phyloP scores from a whole-genome alignment of 208 protist species.

The Wallacemonas sp. region DNA sequence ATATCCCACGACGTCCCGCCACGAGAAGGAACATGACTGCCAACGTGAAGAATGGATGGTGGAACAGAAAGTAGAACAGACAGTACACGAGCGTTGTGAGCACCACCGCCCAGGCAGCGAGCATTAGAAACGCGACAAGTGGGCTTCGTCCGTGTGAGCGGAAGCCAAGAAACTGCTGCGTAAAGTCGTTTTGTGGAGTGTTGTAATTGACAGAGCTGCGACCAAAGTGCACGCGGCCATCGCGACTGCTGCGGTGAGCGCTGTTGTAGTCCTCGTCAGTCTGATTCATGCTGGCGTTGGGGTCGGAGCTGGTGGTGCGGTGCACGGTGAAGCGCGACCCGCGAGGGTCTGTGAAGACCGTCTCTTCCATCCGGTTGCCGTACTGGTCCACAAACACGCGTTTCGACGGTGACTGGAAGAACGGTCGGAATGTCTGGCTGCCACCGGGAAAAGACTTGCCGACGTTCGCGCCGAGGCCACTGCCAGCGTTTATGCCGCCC shows the following conservation, averaged over 20 bases:
- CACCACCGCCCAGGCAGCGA: slow-evolving; percentile 62
- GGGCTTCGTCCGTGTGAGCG: slow-evolving; percentile 73
- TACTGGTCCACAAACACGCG: slow-evolving; percentile 64
- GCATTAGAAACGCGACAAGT: slow-evolving; percentile 64
- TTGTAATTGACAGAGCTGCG: slow-evolving; percentile 49
- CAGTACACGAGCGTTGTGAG: slow-evolving; percentile 55
- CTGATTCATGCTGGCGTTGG: slow-evolving; percentile 75
- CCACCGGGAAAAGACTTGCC: slow-evolving; percentile 34
- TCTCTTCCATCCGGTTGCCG: slow-evolving; percentile 87
- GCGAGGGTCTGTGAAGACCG: slow-evolving; percentile 61
- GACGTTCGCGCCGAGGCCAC: slow-evolving; percentile 33
- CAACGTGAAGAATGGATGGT: slow-evolving; percentile 71
- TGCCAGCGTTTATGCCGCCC: slow-evolving; percentile 24
- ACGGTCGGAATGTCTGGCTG: slow-evolving; percentile 64
- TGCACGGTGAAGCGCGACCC: slow-evolving; percentile 78
- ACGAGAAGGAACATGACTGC: slow-evolving; percentile 63
- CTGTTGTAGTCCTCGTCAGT: slow-evolving; percentile 56
- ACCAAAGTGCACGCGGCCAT: slow-evolving; percentile 67
- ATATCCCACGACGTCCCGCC: slow-evolving; percentile 36
- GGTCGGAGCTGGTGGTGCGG: slow-evolving; percentile 52
- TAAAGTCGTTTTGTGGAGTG: slow-evolving; percentile 61
- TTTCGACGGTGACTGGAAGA: slow-evolving; percentile 49
- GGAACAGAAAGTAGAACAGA: slow-evolving; percentile 49
- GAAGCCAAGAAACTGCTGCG: slow-evolving; percentile 58
- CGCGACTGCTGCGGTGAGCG: slow-evolving; percentile 32